phyloP scores from a whole-genome alignment of 306 rosid genomes.

The Gleditsia sinensis region DNA sequence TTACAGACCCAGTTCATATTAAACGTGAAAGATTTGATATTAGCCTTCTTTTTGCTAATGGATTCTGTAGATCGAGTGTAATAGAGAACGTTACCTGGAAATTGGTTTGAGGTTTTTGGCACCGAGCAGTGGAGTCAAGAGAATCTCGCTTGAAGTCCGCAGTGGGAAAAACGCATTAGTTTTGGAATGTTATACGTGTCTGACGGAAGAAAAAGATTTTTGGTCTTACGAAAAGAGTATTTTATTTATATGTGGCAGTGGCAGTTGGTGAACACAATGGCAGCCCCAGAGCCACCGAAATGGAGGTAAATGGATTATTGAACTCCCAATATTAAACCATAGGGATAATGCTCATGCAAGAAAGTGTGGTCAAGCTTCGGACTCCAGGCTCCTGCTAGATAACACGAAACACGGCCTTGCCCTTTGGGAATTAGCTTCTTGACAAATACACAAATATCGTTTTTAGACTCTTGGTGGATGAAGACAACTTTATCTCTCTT shows the following conservation, averaged over 20 bases:
- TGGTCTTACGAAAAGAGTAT: constrained; percentile 23
- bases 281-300: constrained; percentile 80
- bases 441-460: no score
- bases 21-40: constrained; percentile 26
- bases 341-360: constrained; percentile 59
- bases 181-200: constrained; percentile 29
- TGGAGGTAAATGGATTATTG: constrained; percentile 48
- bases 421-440: not conserved
- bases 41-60: not conserved
- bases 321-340: constrained; percentile 10
- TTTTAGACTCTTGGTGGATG: no score
- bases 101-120: no score
- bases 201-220: constrained; percentile 12
- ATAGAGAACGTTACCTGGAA: constrained; percentile 37
- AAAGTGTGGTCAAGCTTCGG: constrained; percentile 75
- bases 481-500: no score
- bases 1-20: constrained; percentile 28
- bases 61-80: constrained; percentile 1
- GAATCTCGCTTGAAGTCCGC: constrained; percentile 17
- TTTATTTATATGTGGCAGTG: constrained; percentile 70
- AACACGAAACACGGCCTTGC: constrained; percentile 34
- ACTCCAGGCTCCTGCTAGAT: constrained; percentile 37
- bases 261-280: constrained; percentile 40
- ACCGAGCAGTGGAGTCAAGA: constrained; percentile 25
- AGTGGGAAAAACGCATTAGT: constrained; percentile 20